Conservation (phyloP, 768 basidiomycete genomes). For the Leccinellum rugosiceps region DNA sequence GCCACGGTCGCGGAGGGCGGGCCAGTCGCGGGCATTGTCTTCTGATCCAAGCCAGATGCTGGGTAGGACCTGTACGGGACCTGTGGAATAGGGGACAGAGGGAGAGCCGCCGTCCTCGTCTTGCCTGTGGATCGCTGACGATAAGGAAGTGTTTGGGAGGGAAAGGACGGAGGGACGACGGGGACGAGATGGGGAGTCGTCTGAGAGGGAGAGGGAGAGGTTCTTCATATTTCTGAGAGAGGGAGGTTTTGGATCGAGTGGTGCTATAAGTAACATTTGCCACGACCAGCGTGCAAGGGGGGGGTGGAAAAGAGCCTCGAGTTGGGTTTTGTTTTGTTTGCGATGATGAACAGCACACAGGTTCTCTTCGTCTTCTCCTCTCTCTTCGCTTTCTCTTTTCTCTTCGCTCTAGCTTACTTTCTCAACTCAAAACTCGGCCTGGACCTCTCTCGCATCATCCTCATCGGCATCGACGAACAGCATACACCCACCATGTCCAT, state of each 20-base stretch:
- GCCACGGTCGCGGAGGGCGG: conserved; percentile 60
- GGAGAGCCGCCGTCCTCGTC: conserved; percentile 58
- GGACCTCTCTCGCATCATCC: conserved; percentile 26
- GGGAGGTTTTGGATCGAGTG: neutral
- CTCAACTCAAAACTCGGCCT: neutral
- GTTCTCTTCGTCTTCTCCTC: conserved; percentile 54
- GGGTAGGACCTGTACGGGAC: conserved; percentile 82
- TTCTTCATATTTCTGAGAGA: conserved; percentile 66
- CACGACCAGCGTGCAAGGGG: conserved; percentile 41
- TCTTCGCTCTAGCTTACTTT: conserved; percentile 31
- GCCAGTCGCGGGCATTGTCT: conserved; percentile 86
- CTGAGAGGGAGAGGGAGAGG: conserved; percentile 37
- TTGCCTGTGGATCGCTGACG: conserved; percentile 55
- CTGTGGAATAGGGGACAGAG: conserved; percentile 69
- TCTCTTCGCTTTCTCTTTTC: conserved; percentile 42
- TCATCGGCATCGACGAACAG: conserved; percentile 52
- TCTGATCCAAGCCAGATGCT: conserved; percentile 89
- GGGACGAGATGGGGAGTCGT: conserved; percentile 36
- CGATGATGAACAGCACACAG: conserved; percentile 47
- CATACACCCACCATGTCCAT: conserved; percentile 10
- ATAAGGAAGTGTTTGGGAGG: conserved; percentile 51
- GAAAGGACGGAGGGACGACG: conserved; percentile 74
- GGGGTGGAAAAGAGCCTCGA: neutral
- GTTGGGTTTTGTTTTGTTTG: neutral
- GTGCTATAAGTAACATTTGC: conserved; percentile 1